These are phyloP conservation scores for Monosporascus sp. DNA, from an alignment of 2,329 filamentous ascomycete species.

Conservation along the genomic window DNA sequence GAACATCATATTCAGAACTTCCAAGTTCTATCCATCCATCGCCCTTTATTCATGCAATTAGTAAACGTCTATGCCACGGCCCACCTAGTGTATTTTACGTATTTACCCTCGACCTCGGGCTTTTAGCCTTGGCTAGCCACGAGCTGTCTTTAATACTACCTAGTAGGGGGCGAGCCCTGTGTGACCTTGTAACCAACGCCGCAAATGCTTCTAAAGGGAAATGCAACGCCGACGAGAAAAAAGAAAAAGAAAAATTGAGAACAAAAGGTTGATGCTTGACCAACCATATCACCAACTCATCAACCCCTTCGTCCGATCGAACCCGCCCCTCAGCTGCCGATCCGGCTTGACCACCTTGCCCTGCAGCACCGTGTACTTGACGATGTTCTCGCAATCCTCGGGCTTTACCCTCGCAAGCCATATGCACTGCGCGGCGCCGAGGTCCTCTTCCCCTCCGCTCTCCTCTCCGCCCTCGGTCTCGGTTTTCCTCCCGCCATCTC, in stretches of 20 bases:
- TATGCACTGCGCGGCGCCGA: constrained; percentile 78
- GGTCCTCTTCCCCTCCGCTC: constrained; percentile 26
- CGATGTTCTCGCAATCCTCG: constrained; percentile 88
- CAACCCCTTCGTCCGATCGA: constrained; percentile 74
- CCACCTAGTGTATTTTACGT: no score
- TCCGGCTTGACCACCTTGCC: constrained; percentile 92
- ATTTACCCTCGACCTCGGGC: no score
- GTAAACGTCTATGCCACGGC: no score
- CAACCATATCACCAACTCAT: constrained; percentile 68
- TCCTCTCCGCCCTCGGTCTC: constrained; percentile 14
- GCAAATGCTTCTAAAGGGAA: no score
- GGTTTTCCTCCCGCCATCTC: constrained; percentile 6
- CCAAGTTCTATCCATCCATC: no score
- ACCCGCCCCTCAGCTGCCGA: constrained; percentile 79
- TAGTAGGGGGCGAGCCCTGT: no score
- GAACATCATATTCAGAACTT: no score
- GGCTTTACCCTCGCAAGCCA: constrained; percentile 83
- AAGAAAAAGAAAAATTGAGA: background rate
- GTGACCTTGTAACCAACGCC: no score
- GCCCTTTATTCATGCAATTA: no score
- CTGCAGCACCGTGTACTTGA: constrained; percentile 82
- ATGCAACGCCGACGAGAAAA: background rate
- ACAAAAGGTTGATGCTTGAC: background rate
- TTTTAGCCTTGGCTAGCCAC: no score
- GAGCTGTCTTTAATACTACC: no score